Conservation (phyloP, 129 eudicot species). For the Chrysanthemum lavandulifolium region DNA sequence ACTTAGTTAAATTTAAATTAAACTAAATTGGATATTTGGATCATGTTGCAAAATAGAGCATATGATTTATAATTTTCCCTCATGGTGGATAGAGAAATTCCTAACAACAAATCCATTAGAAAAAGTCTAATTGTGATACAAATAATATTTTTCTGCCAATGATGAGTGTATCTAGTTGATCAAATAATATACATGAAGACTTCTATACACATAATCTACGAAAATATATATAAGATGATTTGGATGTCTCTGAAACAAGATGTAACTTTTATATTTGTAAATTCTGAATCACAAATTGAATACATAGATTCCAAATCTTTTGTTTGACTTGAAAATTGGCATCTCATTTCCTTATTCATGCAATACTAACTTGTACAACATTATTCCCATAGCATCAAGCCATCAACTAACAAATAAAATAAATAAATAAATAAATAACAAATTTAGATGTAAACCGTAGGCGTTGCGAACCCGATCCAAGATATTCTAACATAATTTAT, state of each 20-base stretch:
- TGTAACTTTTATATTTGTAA: neutral
- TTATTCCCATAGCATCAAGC: neutral
- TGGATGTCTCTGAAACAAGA: neutral
- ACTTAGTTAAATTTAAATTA: too few relatives aligned
- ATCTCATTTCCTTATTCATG: neutral
- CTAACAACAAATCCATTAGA: too few relatives aligned
- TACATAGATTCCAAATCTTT: constrained; percentile 20
- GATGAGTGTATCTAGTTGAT: too few relatives aligned
- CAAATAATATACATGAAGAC: too few relatives aligned
- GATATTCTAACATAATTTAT: constrained; percentile 8
- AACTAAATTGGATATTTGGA: too few relatives aligned
- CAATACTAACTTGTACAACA: neutral
- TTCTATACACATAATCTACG: neutral
- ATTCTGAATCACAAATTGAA: neutral
- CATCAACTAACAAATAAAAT: neutral
- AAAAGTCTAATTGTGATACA: too few relatives aligned
- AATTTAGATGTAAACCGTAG: neutral
- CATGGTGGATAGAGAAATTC: too few relatives aligned
- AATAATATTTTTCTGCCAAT: too few relatives aligned
- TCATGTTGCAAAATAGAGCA: too few relatives aligned
- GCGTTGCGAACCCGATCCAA: neutral
- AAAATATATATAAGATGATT: neutral
- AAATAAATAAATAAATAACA: neutral
- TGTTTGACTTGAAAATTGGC: constrained; percentile 20
- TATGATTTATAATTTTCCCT: too few relatives aligned